Conservation (phyloP, 345 rosid genomes). For the Adansonia digitata region DNA sequence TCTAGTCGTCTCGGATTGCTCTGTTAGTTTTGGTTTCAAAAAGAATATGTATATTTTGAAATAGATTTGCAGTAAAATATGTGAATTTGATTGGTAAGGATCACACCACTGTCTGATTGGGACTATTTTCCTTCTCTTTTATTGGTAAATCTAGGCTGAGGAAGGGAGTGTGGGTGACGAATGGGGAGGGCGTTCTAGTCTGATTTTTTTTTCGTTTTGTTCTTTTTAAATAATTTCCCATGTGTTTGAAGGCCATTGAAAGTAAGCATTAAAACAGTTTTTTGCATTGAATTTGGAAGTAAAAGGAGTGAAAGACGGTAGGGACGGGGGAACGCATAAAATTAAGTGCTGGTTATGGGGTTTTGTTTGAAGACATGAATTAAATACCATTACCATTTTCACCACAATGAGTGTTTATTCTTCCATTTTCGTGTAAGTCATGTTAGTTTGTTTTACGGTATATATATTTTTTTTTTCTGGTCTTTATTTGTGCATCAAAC, state of each 20-base stretch:
- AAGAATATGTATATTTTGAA: background rate
- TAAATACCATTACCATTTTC: background rate
- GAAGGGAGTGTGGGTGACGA: too few relatives aligned
- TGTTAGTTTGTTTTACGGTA: background rate
- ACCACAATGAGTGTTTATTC: too few relatives aligned
- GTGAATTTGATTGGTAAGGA: background rate
- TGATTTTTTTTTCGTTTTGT: too few relatives aligned
- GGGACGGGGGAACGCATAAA: background rate
- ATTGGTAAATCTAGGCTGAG: too few relatives aligned
- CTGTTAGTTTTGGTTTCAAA: too few relatives aligned
- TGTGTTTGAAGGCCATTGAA: too few relatives aligned
- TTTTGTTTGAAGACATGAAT: background rate
- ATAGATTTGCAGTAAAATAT: background rate
- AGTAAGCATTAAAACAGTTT: background rate
- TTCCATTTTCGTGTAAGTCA: too few relatives aligned
- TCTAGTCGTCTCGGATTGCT: background rate
- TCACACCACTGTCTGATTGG: background rate
- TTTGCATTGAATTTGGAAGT: background rate
- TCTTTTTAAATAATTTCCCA: too few relatives aligned
- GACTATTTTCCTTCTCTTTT: too few relatives aligned
- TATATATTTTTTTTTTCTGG: background rate
- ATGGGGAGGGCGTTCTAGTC: too few relatives aligned
- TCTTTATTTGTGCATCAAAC: constrained; percentile 14
- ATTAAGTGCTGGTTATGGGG: too few relatives aligned
- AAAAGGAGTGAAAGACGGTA: background rate